These are phyloP conservation scores for Neurospora sp. DNA, from an alignment of 495 filamentous ascomycete species.

Conservation along the genomic window DNA sequence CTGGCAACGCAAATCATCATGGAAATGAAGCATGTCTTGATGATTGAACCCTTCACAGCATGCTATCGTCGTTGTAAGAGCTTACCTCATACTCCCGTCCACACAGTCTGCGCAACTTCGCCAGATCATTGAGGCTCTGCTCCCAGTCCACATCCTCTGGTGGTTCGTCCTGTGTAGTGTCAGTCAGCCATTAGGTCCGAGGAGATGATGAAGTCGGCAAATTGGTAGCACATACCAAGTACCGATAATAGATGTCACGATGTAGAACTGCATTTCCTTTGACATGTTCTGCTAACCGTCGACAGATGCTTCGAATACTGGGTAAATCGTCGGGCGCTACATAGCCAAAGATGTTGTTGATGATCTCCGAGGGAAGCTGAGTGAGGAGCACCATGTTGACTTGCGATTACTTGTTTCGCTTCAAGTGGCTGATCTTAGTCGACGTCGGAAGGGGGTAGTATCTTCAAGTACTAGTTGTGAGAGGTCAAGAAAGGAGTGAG, in stretches of 20 bases:
- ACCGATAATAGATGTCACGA: constrained; percentile 40
- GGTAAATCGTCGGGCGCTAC: constrained; percentile 44
- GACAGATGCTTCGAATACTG: constrained; percentile 36
- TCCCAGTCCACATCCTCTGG: constrained; percentile 38
- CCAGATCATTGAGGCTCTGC: constrained; percentile 34
- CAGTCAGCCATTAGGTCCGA: background rate
- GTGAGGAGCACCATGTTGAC: constrained; percentile 21
- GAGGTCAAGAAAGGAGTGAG: background rate
- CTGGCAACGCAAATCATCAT: background rate
- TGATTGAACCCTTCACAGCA: background rate
- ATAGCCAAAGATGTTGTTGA: constrained; percentile 44
- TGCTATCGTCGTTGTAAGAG: background rate
- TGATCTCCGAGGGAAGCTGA: constrained; percentile 45
- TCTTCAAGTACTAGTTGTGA: background rate
- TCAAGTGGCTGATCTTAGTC: background rate
- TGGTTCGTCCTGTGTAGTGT: constrained; percentile 29
- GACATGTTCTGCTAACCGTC: constrained; percentile 35
- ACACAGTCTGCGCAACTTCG: constrained; percentile 10
- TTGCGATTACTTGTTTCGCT: background rate
- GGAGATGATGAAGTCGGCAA: background rate
- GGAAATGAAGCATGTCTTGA: background rate
- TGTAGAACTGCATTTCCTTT: constrained; percentile 40
- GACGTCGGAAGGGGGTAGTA: background rate
- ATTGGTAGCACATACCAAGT: constrained; percentile 21
- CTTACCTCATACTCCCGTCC: background rate